These are phyloP conservation scores for Dissophora ornata DNA, from an alignment of 192 early-diverging fungal genomes.

Conservation along the genomic window DNA sequence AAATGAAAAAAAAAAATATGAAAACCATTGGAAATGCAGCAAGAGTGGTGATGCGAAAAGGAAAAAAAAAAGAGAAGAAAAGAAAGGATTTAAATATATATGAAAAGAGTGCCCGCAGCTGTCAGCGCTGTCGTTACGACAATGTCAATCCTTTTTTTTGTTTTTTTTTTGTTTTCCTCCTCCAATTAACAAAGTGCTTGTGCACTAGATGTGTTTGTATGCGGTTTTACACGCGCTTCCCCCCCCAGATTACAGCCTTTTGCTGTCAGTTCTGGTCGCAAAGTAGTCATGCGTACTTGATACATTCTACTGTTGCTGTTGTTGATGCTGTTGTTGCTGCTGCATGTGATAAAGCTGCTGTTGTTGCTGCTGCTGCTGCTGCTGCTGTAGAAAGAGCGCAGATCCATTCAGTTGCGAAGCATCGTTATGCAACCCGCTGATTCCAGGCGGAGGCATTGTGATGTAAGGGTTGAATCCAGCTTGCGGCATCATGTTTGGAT, in stretches of 20 bases:
- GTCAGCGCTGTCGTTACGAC: too few species aligned
- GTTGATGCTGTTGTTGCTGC: constrained; percentile 32
- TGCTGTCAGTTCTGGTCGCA: constrained; percentile 2
- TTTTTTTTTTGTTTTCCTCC: too few species aligned
- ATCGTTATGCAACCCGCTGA: constrained; percentile 13
- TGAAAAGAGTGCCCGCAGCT: too few species aligned
- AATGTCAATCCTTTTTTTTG: too few species aligned
- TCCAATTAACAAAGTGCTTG: too few species aligned
- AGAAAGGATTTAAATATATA: constrained; percentile 1
- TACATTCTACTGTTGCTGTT: constrained; percentile 28
- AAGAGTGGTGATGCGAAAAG: constrained; percentile 5
- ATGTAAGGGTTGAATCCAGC: constrained; percentile 42
- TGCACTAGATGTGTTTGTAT: too few species aligned
- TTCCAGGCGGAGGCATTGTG: constrained; percentile 38
- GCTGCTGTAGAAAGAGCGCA: constrained; percentile 31
- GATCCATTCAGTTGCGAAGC: constrained; percentile 22
- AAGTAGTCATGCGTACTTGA: too few species aligned
- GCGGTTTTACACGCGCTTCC: too few species aligned
- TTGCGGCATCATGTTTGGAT: constrained; percentile 43
- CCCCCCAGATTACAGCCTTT: not conserved
- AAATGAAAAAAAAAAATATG: constrained; percentile 19
- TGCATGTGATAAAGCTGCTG: constrained; percentile 33
- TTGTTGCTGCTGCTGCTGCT: constrained; percentile 23
- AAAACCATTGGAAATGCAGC: not conserved
- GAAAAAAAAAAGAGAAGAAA: constrained; percentile 15